Conservation (phyloP, 2,329 filamentous ascomycete genomes). For the Orbilia blumenaviensis region DNA sequence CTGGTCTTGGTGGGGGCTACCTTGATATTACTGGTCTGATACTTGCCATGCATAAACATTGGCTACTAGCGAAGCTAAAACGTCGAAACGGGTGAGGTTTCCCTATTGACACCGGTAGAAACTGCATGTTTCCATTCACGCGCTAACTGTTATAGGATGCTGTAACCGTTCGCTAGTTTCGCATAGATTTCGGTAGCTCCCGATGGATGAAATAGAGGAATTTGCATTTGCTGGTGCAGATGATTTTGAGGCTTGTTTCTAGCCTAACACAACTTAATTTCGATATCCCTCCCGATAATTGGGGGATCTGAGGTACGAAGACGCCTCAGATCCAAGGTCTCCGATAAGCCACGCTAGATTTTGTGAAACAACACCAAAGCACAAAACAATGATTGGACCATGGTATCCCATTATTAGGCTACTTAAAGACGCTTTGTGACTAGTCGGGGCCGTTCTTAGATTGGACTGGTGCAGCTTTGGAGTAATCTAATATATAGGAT, state of each 20-base stretch:
- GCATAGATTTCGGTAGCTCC: not conserved
- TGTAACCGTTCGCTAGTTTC: not conserved
- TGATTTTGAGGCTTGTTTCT: not conserved
- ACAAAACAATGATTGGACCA: too few relatives aligned
- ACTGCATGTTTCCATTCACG: not conserved
- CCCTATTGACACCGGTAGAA: not conserved
- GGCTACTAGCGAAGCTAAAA: not conserved
- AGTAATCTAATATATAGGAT: too few relatives aligned
- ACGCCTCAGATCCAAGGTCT: not conserved
- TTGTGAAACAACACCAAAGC: not conserved
- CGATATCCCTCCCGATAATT: not conserved
- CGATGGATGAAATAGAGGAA: not conserved
- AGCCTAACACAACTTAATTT: not conserved
- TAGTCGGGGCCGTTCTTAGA: too few relatives aligned
- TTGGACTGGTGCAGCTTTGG: too few relatives aligned
- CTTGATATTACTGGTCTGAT: not conserved
- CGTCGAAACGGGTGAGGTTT: constrained; percentile 5
- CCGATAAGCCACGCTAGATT: not conserved
- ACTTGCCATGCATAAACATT: not conserved
- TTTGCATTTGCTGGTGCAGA: not conserved
- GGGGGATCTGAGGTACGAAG: too few relatives aligned
- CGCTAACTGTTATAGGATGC: not conserved
- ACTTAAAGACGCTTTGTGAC: too few relatives aligned
- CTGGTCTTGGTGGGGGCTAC: not conserved
- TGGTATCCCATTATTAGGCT: too few relatives aligned